Conservation (phyloP, 176 grass and related monocot genomes). For the Hordeum marinum region DNA sequence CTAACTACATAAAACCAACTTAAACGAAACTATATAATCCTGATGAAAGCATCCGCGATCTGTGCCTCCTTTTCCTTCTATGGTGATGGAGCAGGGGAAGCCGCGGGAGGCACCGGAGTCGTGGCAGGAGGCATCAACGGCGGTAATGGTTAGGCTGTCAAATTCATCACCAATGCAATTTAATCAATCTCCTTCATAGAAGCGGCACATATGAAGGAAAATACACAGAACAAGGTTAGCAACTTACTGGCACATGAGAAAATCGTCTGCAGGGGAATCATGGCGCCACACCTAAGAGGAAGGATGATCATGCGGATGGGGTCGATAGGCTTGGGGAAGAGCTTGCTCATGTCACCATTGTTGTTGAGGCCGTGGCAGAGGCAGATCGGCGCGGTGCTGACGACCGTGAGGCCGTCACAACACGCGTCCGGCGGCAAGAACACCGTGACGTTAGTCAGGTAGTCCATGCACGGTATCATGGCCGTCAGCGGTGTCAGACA, state of each 20-base stretch:
- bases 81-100: background rate
- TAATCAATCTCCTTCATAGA: background rate
- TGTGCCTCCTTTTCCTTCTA: background rate
- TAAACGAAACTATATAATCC: background rate
- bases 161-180: background rate
- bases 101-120: background rate
- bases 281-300: background rate
- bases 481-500: background rate
- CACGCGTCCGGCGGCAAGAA: background rate
- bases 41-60: background rate
- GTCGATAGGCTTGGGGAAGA: constrained; percentile 14
- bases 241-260: background rate
- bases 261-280: background rate
- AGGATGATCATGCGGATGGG: constrained; percentile 12
- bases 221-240: background rate
- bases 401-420: constrained; percentile 27
- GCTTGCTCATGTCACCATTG: constrained; percentile 14
- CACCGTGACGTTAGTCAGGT: constrained; percentile 33
- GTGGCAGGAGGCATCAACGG: background rate
- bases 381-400: constrained; percentile 22
- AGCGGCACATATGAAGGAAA: background rate
- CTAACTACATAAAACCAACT: background rate
- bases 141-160: background rate
- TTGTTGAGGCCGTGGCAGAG: constrained; percentile 35
- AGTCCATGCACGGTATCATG: constrained; percentile 29